A percentile compares a stretch with the other conserved stretches of the same genome.
Conservation (phyloP, 148 eudicot species). For the Suaeda aralocaspica region DNA sequence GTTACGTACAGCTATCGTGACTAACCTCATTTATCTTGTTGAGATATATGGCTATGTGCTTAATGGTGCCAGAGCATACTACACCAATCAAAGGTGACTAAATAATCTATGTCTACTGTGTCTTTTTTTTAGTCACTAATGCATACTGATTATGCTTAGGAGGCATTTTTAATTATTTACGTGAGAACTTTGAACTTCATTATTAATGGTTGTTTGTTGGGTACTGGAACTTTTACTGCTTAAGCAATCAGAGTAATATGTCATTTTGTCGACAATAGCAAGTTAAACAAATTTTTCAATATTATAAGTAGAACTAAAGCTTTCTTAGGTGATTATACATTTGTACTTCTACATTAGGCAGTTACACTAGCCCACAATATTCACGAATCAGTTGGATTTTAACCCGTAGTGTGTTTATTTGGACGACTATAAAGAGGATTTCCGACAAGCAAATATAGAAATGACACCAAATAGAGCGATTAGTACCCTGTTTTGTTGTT, state of each 20-base stretch:
- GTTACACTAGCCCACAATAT: neutral
- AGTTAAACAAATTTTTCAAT: too few species aligned
- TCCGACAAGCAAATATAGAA: neutral
- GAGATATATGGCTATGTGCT: conserved; percentile 72
- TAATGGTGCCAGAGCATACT: conserved; percentile 91
- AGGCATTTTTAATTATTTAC: neutral
- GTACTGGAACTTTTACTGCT: neutral
- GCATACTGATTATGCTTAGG: neutral
- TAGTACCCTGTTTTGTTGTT: too few species aligned
- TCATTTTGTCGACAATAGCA: too few species aligned
- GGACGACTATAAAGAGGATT: neutral
- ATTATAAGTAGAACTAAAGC: too few species aligned
- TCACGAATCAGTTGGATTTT: neutral
- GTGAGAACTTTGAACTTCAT: neutral
- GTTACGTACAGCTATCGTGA: conserved; percentile 89
- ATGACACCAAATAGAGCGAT: too few species aligned
- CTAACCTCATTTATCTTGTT: conserved; percentile 71
- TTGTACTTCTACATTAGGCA: neutral
- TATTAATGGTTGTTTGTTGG: neutral
- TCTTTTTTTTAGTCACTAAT: neutral
- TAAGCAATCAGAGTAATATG: too few species aligned
- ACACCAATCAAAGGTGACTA: conserved; percentile 77
- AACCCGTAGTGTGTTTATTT: neutral
- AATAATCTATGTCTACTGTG: neutral
- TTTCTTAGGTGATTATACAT: neutral